phyloP scores from a whole-genome alignment of 116 monocot species.

The Phalaenopsis hybrid region DNA sequence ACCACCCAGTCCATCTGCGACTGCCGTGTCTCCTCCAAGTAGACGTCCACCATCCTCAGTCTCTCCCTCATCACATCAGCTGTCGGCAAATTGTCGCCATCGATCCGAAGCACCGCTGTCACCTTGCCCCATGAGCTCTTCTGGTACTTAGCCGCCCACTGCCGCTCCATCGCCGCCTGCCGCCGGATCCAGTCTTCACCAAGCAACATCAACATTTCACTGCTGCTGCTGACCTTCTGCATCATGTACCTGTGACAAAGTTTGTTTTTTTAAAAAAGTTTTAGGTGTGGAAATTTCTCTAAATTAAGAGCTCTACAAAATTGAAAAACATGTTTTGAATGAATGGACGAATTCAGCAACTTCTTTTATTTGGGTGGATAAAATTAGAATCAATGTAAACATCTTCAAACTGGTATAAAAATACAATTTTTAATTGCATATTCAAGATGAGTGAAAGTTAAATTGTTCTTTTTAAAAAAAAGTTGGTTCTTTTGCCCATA shows the following conservation, averaged over 20 bases:
- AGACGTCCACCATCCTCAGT: slow-evolving; percentile 40
- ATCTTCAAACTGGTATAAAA: no score
- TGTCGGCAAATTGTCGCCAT: not conserved
- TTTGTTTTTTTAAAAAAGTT: no score
- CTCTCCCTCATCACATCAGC: slow-evolving; percentile 26
- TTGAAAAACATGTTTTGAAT: no score
- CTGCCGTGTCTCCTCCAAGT: slow-evolving; percentile 67
- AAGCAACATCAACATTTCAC: slow-evolving; percentile 50
- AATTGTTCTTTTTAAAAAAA: no score
- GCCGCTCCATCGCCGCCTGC: slow-evolving; percentile 39
- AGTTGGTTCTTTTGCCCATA: no score
- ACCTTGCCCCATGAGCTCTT: slow-evolving; percentile 66
- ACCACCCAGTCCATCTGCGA: slow-evolving; percentile 57
- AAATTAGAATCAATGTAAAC: no score
- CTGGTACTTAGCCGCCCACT: slow-evolving; percentile 57
- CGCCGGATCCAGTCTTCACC: slow-evolving; percentile 80
- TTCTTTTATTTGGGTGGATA: no score
- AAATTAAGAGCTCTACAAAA: no score
- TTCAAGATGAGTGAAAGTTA: no score
- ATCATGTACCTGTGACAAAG: slow-evolving; percentile 37
- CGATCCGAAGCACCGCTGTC: slow-evolving; percentile 39
- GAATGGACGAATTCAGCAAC: no score
- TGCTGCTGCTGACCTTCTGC: slow-evolving; percentile 65
- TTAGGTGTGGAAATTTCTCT: no score
- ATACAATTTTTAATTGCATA: no score